phyloP scores from a whole-genome alignment of 768 basidiomycete genomes.

The Coprinopsis strossmayeri region DNA sequence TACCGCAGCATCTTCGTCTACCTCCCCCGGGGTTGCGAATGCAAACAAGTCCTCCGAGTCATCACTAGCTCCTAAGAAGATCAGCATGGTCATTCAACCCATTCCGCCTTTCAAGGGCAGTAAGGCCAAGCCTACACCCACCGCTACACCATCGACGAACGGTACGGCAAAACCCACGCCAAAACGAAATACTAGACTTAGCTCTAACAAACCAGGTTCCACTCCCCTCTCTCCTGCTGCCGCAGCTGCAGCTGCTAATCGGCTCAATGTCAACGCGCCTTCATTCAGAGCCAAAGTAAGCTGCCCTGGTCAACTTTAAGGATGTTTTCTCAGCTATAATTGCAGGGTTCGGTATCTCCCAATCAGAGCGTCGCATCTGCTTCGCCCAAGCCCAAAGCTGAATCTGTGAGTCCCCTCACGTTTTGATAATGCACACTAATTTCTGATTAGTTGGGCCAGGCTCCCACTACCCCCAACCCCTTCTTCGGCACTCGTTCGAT shows the following conservation, averaged over 20 bases:
- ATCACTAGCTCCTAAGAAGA: slow-evolving; percentile 31
- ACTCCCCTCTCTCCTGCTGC: slow-evolving; percentile 45
- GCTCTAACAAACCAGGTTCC: slow-evolving; percentile 16
- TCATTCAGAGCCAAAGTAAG: slow-evolving; percentile 87
- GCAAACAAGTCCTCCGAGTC: slow-evolving; percentile 18
- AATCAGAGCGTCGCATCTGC: slow-evolving; percentile 34
- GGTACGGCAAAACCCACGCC: slow-evolving; percentile 15
- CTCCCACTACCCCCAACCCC: slow-evolving; percentile 60
- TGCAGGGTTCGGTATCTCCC: slow-evolving; percentile 42
- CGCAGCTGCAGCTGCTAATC: slow-evolving; percentile 43
- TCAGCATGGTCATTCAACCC: slow-evolving; percentile 76
- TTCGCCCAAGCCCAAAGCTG: slow-evolving; percentile 60
- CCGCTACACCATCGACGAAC: slow-evolving; percentile 10
- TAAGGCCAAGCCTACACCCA: slow-evolving; percentile 32
- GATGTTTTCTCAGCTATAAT: slow-evolving; percentile 10
- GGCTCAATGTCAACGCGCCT: slow-evolving; percentile 83
- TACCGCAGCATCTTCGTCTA: slow-evolving; percentile 11
- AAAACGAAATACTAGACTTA: slow-evolving; percentile 16
- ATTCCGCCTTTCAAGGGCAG: slow-evolving; percentile 88
- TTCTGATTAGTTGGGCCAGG: slow-evolving; percentile 17
- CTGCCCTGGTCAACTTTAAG: slow-evolving; percentile 40
- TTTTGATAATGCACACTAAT: neutral
- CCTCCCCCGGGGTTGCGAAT: slow-evolving; percentile 21
- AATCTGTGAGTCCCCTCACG: slow-evolving; percentile 32
- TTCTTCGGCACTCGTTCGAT: slow-evolving; percentile 82